phyloP scores from a whole-genome alignment of 2,329 filamentous ascomycete species.

The Pseudogymnoascus sp. region DNA sequence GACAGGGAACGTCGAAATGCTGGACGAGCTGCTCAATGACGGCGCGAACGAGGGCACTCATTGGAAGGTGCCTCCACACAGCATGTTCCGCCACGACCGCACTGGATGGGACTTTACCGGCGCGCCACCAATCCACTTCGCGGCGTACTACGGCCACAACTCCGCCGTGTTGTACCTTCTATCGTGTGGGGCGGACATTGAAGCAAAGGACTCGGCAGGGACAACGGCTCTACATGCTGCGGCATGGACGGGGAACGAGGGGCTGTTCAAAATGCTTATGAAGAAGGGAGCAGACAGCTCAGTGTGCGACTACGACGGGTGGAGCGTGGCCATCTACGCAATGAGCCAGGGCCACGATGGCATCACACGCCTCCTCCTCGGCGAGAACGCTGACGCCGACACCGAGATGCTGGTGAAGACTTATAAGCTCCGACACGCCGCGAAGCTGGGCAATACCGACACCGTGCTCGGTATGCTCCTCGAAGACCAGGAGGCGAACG shows the following conservation, averaged over 20 bases:
- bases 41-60: background rate
- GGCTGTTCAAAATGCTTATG: background rate
- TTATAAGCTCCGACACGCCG: background rate
- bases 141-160: background rate
- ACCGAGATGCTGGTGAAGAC: background rate
- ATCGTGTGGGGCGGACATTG: background rate
- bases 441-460: background rate
- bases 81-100: background rate
- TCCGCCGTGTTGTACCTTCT: background rate
- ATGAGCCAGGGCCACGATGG: constrained; percentile 6
- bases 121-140: constrained; percentile 3
- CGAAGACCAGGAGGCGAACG: background rate
- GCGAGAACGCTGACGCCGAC: background rate
- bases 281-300: background rate
- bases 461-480: background rate
- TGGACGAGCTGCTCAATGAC: background rate
- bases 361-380: background rate
- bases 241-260: background rate
- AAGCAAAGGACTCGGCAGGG: background rate
- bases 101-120: background rate
- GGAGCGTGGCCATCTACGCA: constrained; percentile 2
- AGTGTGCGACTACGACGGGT: background rate
- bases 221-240: background rate
- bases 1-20: background rate
- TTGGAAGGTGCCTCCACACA: background rate